phyloP scores from a whole-genome alignment of 2,329 filamentous ascomycete species.

The Sporothrix curviconia region DNA sequence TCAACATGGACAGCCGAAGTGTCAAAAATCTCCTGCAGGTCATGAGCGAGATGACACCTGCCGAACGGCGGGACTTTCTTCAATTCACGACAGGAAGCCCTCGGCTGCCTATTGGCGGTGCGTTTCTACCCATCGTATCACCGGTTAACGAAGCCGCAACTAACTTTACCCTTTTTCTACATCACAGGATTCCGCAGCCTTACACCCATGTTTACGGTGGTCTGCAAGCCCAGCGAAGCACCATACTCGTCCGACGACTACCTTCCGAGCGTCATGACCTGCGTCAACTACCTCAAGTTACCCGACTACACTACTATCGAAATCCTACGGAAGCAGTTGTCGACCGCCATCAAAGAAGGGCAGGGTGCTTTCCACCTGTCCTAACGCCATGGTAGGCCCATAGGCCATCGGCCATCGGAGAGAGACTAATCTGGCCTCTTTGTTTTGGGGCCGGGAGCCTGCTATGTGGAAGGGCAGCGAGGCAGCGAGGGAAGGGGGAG shows the following conservation, averaged over 20 bases:
- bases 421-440: too few relatives aligned
- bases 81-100: conserved; percentile 98
- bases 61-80: conserved; percentile 83
- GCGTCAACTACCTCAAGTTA: conserved; percentile 97
- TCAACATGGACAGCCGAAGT: conserved; percentile 96
- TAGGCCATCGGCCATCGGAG: too few relatives aligned
- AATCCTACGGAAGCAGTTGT: conserved; percentile 69
- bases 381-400: conserved; percentile 30
- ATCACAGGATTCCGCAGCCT: conserved; percentile 82
- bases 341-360: conserved; percentile 84
- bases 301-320: conserved; percentile 83
- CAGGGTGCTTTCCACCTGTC: conserved; percentile 97
- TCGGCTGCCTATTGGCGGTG: conserved; percentile 96
- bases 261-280: conserved; percentile 99
- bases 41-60: conserved; percentile 76
- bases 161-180: conserved; percentile 25
- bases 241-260: conserved; percentile 95
- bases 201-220: conserved; percentile 97
- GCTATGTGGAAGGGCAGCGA: too few relatives aligned
- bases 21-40: conserved; percentile 87
- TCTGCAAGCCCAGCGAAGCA: conserved; percentile 95
- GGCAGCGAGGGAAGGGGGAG: too few relatives aligned
- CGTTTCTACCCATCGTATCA: conserved; percentile 28
- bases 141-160: conserved; percentile 6
- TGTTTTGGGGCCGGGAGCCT: too few relatives aligned